phyloP scores from a whole-genome alignment of 768 basidiomycete genomes.

The Suillus placidus region DNA sequence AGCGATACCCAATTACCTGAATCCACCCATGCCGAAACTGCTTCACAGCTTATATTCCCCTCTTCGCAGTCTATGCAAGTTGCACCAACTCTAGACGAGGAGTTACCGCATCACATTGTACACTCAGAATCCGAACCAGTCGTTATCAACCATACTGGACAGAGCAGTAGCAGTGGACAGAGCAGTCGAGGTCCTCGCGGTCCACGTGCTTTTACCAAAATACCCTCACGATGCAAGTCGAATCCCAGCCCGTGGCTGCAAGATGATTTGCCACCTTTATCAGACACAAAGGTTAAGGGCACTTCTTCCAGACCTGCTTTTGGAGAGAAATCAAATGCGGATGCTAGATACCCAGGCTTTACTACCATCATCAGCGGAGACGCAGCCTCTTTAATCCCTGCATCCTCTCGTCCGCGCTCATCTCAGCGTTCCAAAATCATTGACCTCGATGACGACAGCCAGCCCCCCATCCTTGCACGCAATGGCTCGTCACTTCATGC shows the following conservation, averaged over 20 bases:
- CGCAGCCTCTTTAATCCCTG: neutral
- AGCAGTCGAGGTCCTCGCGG: conserved; percentile 45
- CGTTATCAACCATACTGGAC: conserved; percentile 18
- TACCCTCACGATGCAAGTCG: conserved; percentile 31
- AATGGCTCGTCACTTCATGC: conserved; percentile 15
- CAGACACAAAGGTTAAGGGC: conserved; percentile 4
- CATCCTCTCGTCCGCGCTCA: conserved; percentile 9
- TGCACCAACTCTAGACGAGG: conserved; percentile 8
- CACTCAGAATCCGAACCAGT: conserved; percentile 10
- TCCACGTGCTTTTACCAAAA: conserved; percentile 40
- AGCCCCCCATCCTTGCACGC: conserved; percentile 5
- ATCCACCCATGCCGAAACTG: conserved; percentile 13
- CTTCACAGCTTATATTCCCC: conserved; percentile 11
- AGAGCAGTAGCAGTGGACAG: conserved; percentile 35
- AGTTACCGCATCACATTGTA: conserved; percentile 3
- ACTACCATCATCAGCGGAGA: conserved; percentile 10
- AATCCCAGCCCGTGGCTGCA: conserved; percentile 23
- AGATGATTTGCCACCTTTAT: conserved; percentile 7
- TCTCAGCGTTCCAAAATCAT: conserved; percentile 4
- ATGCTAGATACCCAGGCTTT: conserved; percentile 8
- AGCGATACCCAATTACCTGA: conserved; percentile 29
- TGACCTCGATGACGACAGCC: conserved; percentile 17
- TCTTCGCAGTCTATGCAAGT: conserved; percentile 12
- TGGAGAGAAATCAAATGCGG: conserved; percentile 22
- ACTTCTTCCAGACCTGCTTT: conserved; percentile 11